phyloP scores from a whole-genome alignment of 345 rosid genomes.

The Nasturtium officinale region DNA sequence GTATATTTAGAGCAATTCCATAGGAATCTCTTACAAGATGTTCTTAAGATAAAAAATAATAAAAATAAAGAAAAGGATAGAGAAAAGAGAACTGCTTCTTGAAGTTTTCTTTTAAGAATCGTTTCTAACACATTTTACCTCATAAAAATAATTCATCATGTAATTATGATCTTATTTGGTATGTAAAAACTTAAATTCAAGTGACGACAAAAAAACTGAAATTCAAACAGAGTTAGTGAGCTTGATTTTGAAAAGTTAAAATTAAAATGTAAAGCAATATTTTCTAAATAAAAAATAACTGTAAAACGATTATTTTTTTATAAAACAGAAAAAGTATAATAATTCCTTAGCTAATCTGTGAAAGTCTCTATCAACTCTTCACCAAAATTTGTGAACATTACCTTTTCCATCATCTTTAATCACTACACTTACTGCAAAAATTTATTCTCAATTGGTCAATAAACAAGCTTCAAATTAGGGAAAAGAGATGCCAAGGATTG shows the following conservation, averaged over 20 bases:
- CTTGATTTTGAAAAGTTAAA: neutral
- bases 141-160: no score
- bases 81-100: no score
- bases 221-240: neutral
- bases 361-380: neutral
- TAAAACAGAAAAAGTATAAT: neutral
- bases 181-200: neutral
- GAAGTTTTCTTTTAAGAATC: no score
- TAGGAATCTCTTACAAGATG: no score
- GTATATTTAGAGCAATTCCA: no score
- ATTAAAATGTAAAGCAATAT: neutral
- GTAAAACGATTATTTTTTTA: neutral
- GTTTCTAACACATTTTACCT: no score
- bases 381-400: neutral
- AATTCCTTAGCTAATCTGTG: neutral
- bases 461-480: slow-evolving; percentile 7
- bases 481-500: slow-evolving; percentile 18
- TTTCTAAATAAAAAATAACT: neutral
- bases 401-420: neutral
- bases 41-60: no score
- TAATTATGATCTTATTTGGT: no score
- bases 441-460: slow-evolving; percentile 4
- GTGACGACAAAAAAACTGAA: no score
- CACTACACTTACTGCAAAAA: no score
- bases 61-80: no score